Evolutionary conservation across 305 asterid genomes (phyloP).

Genomic region (Rubia peregrina): DNA sequence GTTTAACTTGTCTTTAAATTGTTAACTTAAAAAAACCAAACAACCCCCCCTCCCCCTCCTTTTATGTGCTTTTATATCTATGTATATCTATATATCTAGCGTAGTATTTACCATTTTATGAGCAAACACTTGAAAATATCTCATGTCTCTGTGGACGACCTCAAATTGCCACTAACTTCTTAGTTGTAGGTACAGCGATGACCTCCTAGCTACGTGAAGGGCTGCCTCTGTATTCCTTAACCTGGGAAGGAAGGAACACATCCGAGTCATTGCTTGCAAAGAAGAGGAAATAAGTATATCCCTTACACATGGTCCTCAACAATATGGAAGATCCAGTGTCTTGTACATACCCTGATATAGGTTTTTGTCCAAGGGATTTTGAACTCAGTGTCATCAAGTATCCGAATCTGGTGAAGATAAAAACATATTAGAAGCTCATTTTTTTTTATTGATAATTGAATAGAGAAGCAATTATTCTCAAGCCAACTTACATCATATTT

Average conservation of each 20-base stretch:
- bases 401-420: slow-evolving; percentile 55
- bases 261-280: background rate
- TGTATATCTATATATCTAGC: no score
- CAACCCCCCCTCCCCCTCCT: no score
- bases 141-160: no score
- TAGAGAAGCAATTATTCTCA: slow-evolving; percentile 6
- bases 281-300: background rate
- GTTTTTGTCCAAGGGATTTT: slow-evolving; percentile 94
- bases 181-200: no score
- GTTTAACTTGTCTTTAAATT: no score
- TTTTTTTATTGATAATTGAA: slow-evolving; percentile 37
- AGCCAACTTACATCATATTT: slow-evolving; percentile 80
- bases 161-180: no score
- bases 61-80: no score
- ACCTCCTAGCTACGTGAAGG: slow-evolving; percentile 85
- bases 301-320: background rate
- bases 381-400: slow-evolving; percentile 91
- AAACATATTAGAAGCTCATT: slow-evolving; percentile 33
- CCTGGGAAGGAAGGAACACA: slow-evolving; percentile 28
- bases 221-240: slow-evolving; percentile 63
- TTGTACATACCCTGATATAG: slow-evolving; percentile 59
- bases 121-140: no score
- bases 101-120: no score
- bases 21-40: no score
- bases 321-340: slow-evolving; percentile 1